Evolutionary conservation across 495 filamentous ascomycete species (phyloP).

Genomic region (Niebla homalea): DNA sequence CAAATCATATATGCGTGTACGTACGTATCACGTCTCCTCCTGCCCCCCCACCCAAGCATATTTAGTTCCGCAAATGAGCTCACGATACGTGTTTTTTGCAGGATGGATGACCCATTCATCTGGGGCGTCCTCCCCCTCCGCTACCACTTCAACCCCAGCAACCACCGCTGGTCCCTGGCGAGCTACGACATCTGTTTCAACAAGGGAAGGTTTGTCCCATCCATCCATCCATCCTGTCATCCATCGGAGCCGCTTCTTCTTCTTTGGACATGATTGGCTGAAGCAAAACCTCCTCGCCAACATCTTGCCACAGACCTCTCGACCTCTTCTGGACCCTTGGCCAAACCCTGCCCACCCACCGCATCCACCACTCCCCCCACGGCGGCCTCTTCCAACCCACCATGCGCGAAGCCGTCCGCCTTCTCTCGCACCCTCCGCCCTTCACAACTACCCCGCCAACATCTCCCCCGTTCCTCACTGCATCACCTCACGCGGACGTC

Average conservation of each 20-base stretch:
- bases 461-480: conserved; percentile 18
- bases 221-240: neutral
- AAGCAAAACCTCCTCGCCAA: neutral
- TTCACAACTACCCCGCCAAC: conserved; percentile 31
- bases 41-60: neutral
- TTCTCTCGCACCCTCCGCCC: conserved; percentile 53
- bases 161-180: conserved; percentile 74
- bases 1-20: conserved; percentile 93
- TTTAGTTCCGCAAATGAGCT: neutral
- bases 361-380: conserved; percentile 53
- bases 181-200: conserved; percentile 89
- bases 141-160: conserved; percentile 54
- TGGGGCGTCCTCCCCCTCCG: conserved; percentile 74
- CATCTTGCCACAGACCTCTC: conserved; percentile 34
- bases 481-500: conserved; percentile 37
- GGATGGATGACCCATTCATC: conserved; percentile 84
- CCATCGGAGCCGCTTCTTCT: neutral
- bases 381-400: conserved; percentile 84
- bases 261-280: neutral
- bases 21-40: conserved; percentile 32
- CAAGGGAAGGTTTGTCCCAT: conserved; percentile 37
- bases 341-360: conserved; percentile 81
- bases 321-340: conserved; percentile 67
- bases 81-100: conserved; percentile 24
- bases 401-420: conserved; percentile 70